Evolutionary conservation across 2,329 filamentous ascomycete species (phyloP), one percentile per base, ranked within the genome.

Genomic region (Phyllosticta capitalensis): DNA sequence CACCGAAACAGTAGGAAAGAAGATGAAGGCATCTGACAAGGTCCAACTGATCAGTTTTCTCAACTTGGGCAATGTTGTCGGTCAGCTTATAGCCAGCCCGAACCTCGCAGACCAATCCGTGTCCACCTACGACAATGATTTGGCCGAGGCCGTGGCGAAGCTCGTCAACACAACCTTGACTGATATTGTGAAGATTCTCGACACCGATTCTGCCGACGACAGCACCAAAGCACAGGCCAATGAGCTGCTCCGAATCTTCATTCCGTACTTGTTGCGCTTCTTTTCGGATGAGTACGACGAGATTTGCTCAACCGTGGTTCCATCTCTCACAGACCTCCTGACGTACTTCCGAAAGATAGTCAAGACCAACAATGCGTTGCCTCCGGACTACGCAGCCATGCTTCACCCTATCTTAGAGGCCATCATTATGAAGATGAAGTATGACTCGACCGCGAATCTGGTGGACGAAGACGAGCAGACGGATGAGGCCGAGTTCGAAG

Each of bases 231-330:
- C 82, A 52, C 88, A 86, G 66, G 92, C 94, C 55, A 90, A 94
- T 66, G 85, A 88, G 66, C 83, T 95, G 61, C 79, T 97, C 57
- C 88, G 88, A 69, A 83, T 84, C 49, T 97, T 97, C 71, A 78
- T 96, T 26, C 90, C 92, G 0, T 87, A 92, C 65, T 81, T 97
- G 12, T 79, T 99, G 55, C 89, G 92, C 48, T 96, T 96, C 78
- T 96, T 99, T 75, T 89, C 91, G 22, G 94, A 99, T 73, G 92
- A 99, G 71, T 99, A 95, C 72, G 94, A 99, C 73, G 94, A 99
- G 76, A 87, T 99, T 65, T 97, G 94, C 78, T 95, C 92, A 38
- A 94, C 90, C 12, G 90, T 97, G 61, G 95, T 99, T 63, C 89
- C 92, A 21, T 92, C 90, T 45, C 83, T 97, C 59, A 96, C 90